Evolutionary conservation across 148 eudicot genomes (phyloP).

Genomic region (Fagopyrum esculentum): DNA sequence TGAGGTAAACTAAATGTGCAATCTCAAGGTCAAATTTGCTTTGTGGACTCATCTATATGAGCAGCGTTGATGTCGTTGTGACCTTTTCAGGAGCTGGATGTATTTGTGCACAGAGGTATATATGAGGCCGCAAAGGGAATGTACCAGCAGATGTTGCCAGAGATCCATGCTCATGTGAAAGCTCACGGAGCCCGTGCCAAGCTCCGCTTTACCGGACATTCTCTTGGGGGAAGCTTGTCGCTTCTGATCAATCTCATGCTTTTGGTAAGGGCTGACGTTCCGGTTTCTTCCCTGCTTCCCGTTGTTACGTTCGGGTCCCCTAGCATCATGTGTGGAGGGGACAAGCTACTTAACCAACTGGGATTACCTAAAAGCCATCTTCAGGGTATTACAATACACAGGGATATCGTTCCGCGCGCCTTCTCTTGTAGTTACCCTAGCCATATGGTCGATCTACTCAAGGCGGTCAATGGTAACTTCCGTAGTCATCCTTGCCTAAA

Average conservation of each 20-base stretch:
- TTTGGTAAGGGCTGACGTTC: constrained; percentile 65
- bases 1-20: constrained; percentile 47
- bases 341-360: constrained; percentile 55
- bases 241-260: constrained; percentile 81
- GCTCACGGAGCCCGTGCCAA: constrained; percentile 62
- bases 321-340: constrained; percentile 92
- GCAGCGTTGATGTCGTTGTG: background rate
- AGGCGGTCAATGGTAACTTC: constrained; percentile 83
- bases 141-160: constrained; percentile 86
- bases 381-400: constrained; percentile 77
- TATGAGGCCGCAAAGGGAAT: constrained; percentile 98
- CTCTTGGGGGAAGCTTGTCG: constrained; percentile 93
- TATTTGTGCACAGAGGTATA: constrained; percentile 93
- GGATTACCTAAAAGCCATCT: constrained; percentile 80
- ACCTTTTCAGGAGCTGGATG: constrained; percentile 59
- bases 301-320: constrained; percentile 89
- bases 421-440: constrained; percentile 90
- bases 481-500: constrained; percentile 81
- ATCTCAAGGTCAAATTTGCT: background rate
- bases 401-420: constrained; percentile 94
- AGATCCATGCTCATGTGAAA: constrained; percentile 55
- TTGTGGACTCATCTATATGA: background rate
- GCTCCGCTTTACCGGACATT: constrained; percentile 92
- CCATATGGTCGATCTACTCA: constrained; percentile 82
- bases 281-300: constrained; percentile 72